Evolutionary conservation across 257 asterid genomes (phyloP), one percentile per base, ranked within the genome.

Genomic region (Knoxia roxburghii): DNA sequence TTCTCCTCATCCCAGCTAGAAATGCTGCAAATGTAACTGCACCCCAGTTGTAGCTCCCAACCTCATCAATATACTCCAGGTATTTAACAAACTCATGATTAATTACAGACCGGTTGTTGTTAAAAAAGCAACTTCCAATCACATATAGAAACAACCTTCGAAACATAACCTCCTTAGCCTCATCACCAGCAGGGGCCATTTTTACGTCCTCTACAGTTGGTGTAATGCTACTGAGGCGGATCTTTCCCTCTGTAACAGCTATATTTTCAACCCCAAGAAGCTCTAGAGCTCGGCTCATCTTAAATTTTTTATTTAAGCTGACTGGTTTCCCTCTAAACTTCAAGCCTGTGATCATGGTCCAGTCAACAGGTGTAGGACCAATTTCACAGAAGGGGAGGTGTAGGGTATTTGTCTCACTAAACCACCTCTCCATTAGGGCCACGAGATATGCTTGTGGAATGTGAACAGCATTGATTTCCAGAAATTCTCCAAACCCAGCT

Each of bases 1-100:
- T 68, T 46, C 72, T 68, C 55, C 72, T 56, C 72, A 68, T 68
- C 65, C 65, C 72, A 57, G 65, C 45, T 54, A 68, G 73, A 51
- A 68, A 68, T 57, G 66, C 59, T 29, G 73, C 73, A 57, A 68
- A 68, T 30, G 66, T 68, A 24, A 68, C 57, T 57, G 63, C 66
- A 12, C 37, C 65, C 66, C 73, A 68, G 21, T 58, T 58, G 46
- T 68, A 57, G 72, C 56, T n/a, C 11, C 72, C 73, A 26, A 57
- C 49, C 26, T 68, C 66, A 43, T 68, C 66, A 43, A 68, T 30
- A 21, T 43, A 24, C 65, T 68, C 72, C 45, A 68, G 48, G 4
- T 43, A 68, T 56, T 68, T 58, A 35, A 68, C 72, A 57, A 68
- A 61, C 72, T 68, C 65, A 5, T 57, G 64, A 56, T 57, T 56